Evolutionary conservation across 1,284 basidiomycete species (phyloP).

Genomic region (Cryptococcus sp.): DNA sequence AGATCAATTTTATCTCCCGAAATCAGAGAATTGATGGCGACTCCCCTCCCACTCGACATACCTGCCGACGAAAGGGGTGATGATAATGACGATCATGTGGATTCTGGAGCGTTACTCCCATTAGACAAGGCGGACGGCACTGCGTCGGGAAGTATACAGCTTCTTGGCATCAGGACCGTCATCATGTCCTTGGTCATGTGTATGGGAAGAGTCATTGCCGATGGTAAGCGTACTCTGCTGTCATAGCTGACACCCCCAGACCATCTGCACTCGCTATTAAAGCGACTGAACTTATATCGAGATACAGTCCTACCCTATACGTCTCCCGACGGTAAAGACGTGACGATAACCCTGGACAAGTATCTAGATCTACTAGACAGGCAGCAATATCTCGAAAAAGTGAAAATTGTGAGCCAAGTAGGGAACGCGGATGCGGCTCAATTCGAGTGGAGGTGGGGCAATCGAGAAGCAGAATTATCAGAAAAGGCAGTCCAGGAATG

Average conservation of each 20-base stretch:
- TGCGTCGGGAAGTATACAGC: conserved; percentile 25
- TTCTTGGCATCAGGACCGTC: conserved; percentile 43
- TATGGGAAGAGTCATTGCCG: conserved; percentile 28
- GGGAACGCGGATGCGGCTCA: conserved; percentile 9
- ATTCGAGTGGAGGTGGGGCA: conserved; percentile 44
- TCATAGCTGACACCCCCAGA: conserved; percentile 9
- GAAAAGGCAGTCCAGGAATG: conserved; percentile 40
- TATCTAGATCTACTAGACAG: conserved; percentile 39
- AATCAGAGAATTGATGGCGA: conserved; percentile 27
- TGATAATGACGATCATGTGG: conserved; percentile 12
- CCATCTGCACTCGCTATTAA: conserved; percentile 28
- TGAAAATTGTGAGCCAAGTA: conserved; percentile 13
- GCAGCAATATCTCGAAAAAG: conserved; percentile 45
- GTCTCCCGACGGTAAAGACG: conserved; percentile 23
- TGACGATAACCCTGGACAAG: conserved; percentile 34
- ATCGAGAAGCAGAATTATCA: conserved; percentile 43
- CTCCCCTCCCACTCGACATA: conserved; percentile 22
- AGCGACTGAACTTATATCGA: conserved; percentile 33
- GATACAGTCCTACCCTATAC: conserved; percentile 38
- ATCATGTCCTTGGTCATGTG: conserved; percentile 42
- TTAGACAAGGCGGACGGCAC: conserved; percentile 44
- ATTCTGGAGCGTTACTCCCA: conserved; percentile 40
- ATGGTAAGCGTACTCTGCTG: conserved; percentile 26
- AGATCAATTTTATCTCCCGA: conserved; percentile 32
- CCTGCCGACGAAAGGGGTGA: conserved; percentile 8